Evolutionary conservation across 2,329 filamentous ascomycete species (phyloP), one percentile per base, ranked within the genome.

Genomic region (Eurotiales sp.): DNA sequence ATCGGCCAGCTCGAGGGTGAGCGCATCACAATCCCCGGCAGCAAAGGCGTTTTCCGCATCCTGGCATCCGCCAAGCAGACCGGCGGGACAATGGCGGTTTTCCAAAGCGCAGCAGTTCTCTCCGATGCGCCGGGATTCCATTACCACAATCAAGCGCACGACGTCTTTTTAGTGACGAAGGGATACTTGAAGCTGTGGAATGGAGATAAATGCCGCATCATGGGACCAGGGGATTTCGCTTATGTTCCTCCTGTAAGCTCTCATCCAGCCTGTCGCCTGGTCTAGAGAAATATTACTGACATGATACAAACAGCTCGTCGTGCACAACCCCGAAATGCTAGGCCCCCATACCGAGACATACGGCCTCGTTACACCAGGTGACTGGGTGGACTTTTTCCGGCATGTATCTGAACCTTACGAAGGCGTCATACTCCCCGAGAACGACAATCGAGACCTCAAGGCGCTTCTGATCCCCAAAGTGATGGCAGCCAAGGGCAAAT

Each of bases 301-400:
- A 15, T 34, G 30, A 15, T 34, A 34, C 14, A 4, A 4, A 34
- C 14, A 55, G 67, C 37, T 45, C 22, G 36, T 77, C 8, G 68
- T 82, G 41, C 80, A 83, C 59, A 80, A 81, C 56, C 79, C 79
- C 4, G 75, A 81, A 50, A 67, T 80, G 22, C 65, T 79, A 1
- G 78, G 78, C 1, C 71, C 77, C 0, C 77, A 82, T 55, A 78
- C 78, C 2, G 80, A 83, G 55, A 73, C 74, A 17, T 64, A 78
- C 1, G 78, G 79, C 12, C 63, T 83, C 3, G 76, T 83, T 23
- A 77, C 77, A 0, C 80, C 80, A 0, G 80, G 78, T 4, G 79
- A 80, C 59, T 83, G 80, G 80, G 69, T 81, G 23, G 79, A 83
- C 57, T 83, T 83, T 67, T 83, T 83, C 67, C 73, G 80, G 45